These are phyloP conservation scores for Spinellus fusiger DNA, from an alignment of 192 early-diverging fungal species.

Conservation along the genomic window DNA sequence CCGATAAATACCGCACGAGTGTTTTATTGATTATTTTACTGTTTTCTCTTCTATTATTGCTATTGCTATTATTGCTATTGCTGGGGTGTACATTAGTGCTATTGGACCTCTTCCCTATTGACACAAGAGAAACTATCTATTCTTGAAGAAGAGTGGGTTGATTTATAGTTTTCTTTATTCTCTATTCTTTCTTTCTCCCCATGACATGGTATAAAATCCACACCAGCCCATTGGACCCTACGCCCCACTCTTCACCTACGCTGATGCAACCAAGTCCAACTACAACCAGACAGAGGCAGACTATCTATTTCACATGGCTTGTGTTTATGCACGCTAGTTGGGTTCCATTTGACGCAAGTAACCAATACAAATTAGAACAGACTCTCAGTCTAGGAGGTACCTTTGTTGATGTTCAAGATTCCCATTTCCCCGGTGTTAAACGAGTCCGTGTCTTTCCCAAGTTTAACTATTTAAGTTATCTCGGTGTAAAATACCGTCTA, in stretches of 20 bases:
- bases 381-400: slow-evolving; percentile 21
- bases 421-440: slow-evolving; percentile 21
- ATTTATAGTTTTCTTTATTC: too few relatives aligned
- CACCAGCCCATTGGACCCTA: slow-evolving; percentile 18
- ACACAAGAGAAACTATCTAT: too few relatives aligned
- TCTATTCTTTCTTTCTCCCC: too few relatives aligned
- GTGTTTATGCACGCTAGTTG: slow-evolving; percentile 16
- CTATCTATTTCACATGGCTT: slow-evolving; percentile 18
- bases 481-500: slow-evolving; percentile 25
- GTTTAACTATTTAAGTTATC: slow-evolving; percentile 24
- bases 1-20: too few relatives aligned
- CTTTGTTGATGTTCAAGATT: slow-evolving; percentile 26
- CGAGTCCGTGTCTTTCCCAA: slow-evolving; percentile 26
- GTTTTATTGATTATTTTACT: too few relatives aligned
- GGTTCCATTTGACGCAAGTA: slow-evolving; percentile 16
- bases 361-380: slow-evolving; percentile 25
- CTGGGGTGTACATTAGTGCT: too few relatives aligned
- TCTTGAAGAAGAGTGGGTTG: too few relatives aligned
- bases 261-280: background rate
- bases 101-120: too few relatives aligned
- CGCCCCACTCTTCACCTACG: slow-evolving; percentile 9
- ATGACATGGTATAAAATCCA: slow-evolving; percentile 15
- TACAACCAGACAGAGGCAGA: background rate
- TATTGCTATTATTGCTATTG: too few relatives aligned
- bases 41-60: too few relatives aligned